A percentile compares a stretch with the other conserved stretches of the same genome.
Evolutionary conservation across 371 early-diverging fungal genomes (phyloP).

Genomic region (Aphelidium insulamus): DNA sequence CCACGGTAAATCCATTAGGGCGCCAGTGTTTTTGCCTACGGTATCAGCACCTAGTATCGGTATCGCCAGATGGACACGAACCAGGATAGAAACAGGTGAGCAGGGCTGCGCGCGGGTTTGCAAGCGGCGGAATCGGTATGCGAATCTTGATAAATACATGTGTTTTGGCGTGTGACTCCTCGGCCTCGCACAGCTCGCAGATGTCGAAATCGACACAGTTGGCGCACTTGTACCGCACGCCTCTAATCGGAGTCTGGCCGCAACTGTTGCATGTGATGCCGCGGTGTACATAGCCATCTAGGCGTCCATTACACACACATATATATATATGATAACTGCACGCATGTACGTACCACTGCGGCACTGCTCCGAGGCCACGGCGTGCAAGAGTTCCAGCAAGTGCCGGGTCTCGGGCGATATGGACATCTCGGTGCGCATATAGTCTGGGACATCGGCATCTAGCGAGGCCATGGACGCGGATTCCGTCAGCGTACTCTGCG

Average conservation of each 20-base stretch:
- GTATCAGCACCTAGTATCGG: constrained; percentile 1
- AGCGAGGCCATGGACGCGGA: no score
- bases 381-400: no score
- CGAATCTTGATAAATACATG: constrained; percentile 77
- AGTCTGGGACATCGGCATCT: no score
- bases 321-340: no score
- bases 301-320: no score
- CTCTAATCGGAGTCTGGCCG: constrained; percentile 59
- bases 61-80: neutral
- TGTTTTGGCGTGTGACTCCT: constrained; percentile 45
- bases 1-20: constrained; percentile 10
- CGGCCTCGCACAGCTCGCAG: constrained; percentile 76
- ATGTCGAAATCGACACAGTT: constrained; percentile 83
- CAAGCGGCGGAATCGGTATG: constrained; percentile 83
- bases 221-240: constrained; percentile 73
- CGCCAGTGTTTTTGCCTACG: constrained; percentile 12
- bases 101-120: constrained; percentile 59
- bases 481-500: no score
- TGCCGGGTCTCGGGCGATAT: no score
- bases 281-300: no score
- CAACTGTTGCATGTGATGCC: constrained; percentile 86
- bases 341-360: no score
- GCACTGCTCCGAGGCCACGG: no score
- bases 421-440: no score
- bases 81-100: constrained; percentile 65